phyloP scores from a whole-genome alignment of 1,284 basidiomycete genomes.

The Ustilago curta region DNA sequence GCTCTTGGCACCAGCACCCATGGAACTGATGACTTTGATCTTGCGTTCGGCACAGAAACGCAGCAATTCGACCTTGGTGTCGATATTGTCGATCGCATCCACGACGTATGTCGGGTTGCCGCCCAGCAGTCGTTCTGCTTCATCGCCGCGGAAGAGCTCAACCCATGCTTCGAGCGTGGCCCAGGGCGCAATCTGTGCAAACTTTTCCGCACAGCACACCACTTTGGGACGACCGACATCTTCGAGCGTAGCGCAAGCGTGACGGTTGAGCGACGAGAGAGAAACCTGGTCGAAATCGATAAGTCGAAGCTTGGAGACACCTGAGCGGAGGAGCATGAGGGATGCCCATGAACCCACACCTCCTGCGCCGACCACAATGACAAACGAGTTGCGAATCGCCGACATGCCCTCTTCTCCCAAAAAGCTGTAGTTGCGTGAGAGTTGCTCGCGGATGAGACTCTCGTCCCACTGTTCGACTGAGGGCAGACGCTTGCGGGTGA shows the following conservation, averaged over 20 bases:
- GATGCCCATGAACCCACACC: slow-evolving; percentile 97
- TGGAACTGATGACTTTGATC: slow-evolving; percentile 80
- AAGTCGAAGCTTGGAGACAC: slow-evolving; percentile 61
- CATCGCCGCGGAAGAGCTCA: slow-evolving; percentile 58
- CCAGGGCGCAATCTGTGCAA: slow-evolving; percentile 77
- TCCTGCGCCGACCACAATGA: slow-evolving; percentile 92
- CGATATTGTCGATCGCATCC: slow-evolving; percentile 88
- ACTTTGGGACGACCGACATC: slow-evolving; percentile 98
- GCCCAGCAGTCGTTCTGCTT: slow-evolving; percentile 51
- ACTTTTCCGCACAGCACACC: slow-evolving; percentile 80
- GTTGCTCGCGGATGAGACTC: slow-evolving; percentile 73
- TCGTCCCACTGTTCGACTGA: slow-evolving; percentile 63
- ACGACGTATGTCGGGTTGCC: slow-evolving; percentile 64
- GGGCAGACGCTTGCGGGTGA: slow-evolving; percentile 32
- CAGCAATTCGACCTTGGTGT: slow-evolving; percentile 77
- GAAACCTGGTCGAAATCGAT: slow-evolving; percentile 71
- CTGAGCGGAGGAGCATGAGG: slow-evolving; percentile 77
- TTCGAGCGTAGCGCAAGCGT: slow-evolving; percentile 88
- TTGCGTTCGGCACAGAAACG: slow-evolving; percentile 61
- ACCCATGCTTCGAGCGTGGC: slow-evolving; percentile 74
- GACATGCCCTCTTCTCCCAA: slow-evolving; percentile 90
- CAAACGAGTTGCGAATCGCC: slow-evolving; percentile 79
- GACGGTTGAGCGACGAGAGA: slow-evolving; percentile 74
- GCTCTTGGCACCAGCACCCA: slow-evolving; percentile 96
- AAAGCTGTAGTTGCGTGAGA: slow-evolving; percentile 94